Conservation (phyloP, 768 basidiomycete species). For the Cubamyces sp. region DNA sequence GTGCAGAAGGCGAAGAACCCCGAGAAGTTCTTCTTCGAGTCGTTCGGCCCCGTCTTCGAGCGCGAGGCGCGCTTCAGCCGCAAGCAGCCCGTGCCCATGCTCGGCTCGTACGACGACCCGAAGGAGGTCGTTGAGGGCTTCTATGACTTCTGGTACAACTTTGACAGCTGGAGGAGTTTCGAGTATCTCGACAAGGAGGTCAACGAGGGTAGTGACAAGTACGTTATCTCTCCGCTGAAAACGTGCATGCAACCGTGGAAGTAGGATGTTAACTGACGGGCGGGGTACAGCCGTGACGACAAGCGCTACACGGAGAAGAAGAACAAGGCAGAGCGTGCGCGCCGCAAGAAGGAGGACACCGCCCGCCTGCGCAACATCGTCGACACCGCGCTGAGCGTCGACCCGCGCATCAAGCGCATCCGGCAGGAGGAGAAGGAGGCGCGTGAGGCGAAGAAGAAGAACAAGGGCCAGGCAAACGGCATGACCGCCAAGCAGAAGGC, state of each 20-base stretch:
- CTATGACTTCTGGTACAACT: constrained; percentile 99
- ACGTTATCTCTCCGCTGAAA: constrained; percentile 36
- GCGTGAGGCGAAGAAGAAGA: constrained; percentile 87
- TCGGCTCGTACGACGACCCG: constrained; percentile 70
- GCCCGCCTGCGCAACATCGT: constrained; percentile 86
- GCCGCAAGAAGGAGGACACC: constrained; percentile 97
- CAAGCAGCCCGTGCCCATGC: constrained; percentile 76
- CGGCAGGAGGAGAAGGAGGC: constrained; percentile 96
- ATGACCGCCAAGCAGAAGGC: constrained; percentile 64
- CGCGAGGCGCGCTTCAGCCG: constrained; percentile 93
- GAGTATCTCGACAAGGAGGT: constrained; percentile 99
- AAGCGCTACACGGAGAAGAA: constrained; percentile 99
- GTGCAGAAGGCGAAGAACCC: constrained; percentile 54
- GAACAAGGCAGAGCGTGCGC: constrained; percentile 96
- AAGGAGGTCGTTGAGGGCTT: constrained; percentile 89
- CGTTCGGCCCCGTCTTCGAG: constrained; percentile 83
- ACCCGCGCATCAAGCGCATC: constrained; percentile 97
- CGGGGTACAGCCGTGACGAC: constrained; percentile 79
- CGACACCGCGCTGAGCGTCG: constrained; percentile 78
- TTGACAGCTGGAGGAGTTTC: constrained; percentile 97
- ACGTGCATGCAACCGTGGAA: background rate
- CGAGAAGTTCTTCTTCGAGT: constrained; percentile 69
- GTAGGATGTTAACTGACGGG: background rate
- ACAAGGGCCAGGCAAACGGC: constrained; percentile 49
- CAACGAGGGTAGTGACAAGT: constrained; percentile 97